These are phyloP conservation scores for Xerocomellus intermedius DNA, from an alignment of 768 basidiomycete species.

Conservation along the genomic window DNA sequence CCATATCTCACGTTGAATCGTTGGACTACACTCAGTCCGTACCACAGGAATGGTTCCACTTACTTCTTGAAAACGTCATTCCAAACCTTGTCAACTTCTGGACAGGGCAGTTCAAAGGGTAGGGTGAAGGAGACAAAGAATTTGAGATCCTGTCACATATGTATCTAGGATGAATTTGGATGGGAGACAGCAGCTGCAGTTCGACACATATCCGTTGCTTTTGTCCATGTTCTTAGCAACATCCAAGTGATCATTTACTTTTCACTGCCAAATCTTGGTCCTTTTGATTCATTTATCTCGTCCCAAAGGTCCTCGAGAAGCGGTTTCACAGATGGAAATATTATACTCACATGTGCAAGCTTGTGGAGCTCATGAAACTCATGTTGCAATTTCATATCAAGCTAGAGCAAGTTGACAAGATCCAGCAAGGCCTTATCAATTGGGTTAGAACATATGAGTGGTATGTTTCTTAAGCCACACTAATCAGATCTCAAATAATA, in stretches of 20 bases:
- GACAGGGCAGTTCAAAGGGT: conserved; percentile 30
- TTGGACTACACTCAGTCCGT: not conserved
- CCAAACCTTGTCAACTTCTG: not conserved
- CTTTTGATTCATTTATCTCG: conserved; percentile 21
- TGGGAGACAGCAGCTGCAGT: conserved; percentile 25
- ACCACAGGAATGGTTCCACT: too few relatives aligned
- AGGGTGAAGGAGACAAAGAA: conserved; percentile 29
- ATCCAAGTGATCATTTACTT: conserved; percentile 23
- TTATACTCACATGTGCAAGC: not conserved
- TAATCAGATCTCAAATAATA: too few relatives aligned
- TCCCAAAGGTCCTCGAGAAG: conserved; percentile 7
- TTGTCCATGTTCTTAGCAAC: conserved; percentile 32
- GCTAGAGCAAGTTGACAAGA: not conserved
- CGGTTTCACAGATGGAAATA: not conserved
- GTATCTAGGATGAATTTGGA: conserved; percentile 29
- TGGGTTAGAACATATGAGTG: too few relatives aligned
- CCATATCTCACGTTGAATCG: not conserved
- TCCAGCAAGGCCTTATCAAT: too few relatives aligned
- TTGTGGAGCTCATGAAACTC: not conserved
- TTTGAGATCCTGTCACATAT: conserved; percentile 25
- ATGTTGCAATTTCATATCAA: not conserved
- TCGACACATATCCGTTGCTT: conserved; percentile 30
- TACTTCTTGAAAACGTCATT: too few relatives aligned
- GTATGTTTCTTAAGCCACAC: too few relatives aligned
- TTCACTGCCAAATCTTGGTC: conserved; percentile 9